phyloP scores from a whole-genome alignment of 768 basidiomycete genomes.

The Collybiopsis confluens region DNA sequence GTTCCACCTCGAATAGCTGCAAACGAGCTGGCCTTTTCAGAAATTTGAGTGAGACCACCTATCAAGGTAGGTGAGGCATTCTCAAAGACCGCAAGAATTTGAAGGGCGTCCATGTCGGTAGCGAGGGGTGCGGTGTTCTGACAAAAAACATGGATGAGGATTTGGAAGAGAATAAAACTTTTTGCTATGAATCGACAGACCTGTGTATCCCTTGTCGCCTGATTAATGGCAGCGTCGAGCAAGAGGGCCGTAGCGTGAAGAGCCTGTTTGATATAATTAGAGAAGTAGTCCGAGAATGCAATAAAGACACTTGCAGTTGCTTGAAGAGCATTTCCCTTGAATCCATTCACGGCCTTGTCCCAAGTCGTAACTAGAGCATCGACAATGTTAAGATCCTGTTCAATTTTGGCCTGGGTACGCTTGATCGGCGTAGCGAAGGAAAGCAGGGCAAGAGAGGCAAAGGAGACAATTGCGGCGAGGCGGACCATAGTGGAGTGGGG shows the following conservation, averaged over 20 bases:
- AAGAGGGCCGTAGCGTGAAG: background rate
- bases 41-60: background rate
- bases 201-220: background rate
- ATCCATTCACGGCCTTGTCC: conserved; percentile 1
- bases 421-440: background rate
- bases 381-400: background rate
- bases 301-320: background rate
- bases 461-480: background rate
- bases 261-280: background rate
- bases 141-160: background rate
- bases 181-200: background rate
- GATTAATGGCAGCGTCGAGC: background rate
- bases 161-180: too few species aligned
- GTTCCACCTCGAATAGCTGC: background rate
- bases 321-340: background rate
- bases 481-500: conserved; percentile 2
- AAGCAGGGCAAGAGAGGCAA: background rate
- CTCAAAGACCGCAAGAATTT: background rate
- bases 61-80: background rate
- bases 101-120: conserved; percentile 1
- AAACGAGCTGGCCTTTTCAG: background rate
- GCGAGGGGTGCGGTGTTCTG: background rate
- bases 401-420: background rate
- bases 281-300: background rate
- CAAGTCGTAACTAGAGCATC: background rate